A percentile compares a stretch with the other conserved stretches of the same genome.
Conservation (phyloP, 192 early-diverging fungal genomes). For the Coemansia sp. region DNA sequence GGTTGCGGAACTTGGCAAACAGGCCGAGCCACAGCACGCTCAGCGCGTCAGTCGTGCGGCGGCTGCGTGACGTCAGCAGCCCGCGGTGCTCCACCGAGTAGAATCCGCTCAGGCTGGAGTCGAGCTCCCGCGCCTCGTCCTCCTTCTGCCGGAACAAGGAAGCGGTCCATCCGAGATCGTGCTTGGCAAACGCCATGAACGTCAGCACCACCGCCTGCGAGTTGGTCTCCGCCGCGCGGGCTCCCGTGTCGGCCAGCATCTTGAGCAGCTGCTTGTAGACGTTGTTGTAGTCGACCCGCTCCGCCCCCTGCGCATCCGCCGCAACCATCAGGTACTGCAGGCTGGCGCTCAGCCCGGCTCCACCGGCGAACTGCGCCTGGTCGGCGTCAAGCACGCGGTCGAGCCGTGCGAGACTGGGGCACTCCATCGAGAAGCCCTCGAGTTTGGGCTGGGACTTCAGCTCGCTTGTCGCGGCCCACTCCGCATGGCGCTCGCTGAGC, state of each 20-base stretch:
- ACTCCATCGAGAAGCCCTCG: constrained; percentile 40
- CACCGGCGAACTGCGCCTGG: not conserved
- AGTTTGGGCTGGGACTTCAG: constrained; percentile 20
- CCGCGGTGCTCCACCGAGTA: constrained; percentile 20
- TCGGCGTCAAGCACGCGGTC: constrained; percentile 22
- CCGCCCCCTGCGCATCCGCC: constrained; percentile 28
- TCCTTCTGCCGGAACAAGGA: constrained; percentile 21
- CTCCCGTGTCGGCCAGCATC: constrained; percentile 58
- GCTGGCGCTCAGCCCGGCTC: not conserved
- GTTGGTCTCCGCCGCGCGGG: constrained; percentile 63
- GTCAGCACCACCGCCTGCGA: constrained; percentile 60
- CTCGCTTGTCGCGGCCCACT: constrained; percentile 12
- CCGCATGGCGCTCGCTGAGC: constrained; percentile 12
- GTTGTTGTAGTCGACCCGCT: constrained; percentile 71
- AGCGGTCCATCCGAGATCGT: constrained; percentile 37
- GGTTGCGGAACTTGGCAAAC: constrained; percentile 40
- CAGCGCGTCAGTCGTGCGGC: constrained; percentile 16
- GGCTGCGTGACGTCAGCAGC: constrained; percentile 20
- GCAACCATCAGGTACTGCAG: constrained; percentile 17
- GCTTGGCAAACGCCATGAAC: constrained; percentile 61
- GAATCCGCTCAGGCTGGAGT: constrained; percentile 5
- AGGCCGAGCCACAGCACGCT: constrained; percentile 36
- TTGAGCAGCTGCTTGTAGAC: constrained; percentile 63
- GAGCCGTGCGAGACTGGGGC: constrained; percentile 35
- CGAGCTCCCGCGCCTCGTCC: constrained; percentile 4